Conservation (phyloP, 2,329 filamentous ascomycete genomes). For the Botryosphaeria dothidea region DNA sequence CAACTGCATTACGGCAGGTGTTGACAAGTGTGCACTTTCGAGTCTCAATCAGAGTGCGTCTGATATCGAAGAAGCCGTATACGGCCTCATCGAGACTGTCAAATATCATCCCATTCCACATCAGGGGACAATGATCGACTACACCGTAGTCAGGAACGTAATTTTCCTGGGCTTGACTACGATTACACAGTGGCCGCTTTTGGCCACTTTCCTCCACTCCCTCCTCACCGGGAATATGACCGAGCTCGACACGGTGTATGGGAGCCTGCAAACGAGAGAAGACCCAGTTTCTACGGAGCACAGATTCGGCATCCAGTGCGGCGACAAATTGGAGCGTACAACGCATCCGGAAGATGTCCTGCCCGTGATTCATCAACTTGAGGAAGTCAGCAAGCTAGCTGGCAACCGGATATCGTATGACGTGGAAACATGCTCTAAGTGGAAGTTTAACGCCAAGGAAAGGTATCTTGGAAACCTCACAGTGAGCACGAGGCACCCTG, state of each 20-base stretch:
- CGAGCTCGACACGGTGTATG: not conserved
- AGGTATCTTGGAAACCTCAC: constrained; percentile 22
- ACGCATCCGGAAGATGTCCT: not conserved
- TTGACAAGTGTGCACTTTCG: not conserved
- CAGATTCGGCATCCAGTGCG: constrained; percentile 6
- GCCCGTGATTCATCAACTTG: not conserved
- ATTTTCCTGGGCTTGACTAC: not conserved
- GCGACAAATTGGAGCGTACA: not conserved
- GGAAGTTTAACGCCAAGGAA: constrained; percentile 25
- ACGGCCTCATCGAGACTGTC: not conserved
- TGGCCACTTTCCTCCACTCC: not conserved
- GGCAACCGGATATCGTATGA: constrained; percentile 25
- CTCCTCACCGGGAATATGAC: not conserved
- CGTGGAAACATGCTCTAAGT: constrained; percentile 27
- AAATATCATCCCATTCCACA: not conserved
- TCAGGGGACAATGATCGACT: not conserved
- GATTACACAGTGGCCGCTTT: not conserved
- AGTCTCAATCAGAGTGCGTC: not conserved
- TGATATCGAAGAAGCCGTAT: not conserved
- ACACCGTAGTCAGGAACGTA: not conserved
- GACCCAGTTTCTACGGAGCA: not conserved
- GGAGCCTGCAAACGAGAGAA: not conserved
- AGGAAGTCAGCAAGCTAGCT: constrained; percentile 17
- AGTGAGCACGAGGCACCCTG: constrained; percentile 24
- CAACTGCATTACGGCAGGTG: not conserved